Evolutionary conservation across 2,329 filamentous ascomycete genomes (phyloP).

Genomic region (Colletotrichum nymphaeae): DNA sequence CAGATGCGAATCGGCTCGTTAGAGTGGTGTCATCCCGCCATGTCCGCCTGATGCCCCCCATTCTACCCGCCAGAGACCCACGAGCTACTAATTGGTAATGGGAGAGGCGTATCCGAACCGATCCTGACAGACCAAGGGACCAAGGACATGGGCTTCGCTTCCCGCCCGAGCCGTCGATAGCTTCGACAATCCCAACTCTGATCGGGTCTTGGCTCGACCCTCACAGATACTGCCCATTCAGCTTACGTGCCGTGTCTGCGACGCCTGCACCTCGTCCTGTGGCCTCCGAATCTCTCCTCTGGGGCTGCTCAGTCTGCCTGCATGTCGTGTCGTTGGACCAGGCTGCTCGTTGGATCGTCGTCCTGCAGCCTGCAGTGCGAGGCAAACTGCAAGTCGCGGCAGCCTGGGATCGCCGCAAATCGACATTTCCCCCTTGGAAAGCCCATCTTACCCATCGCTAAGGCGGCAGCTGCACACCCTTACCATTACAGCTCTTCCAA

Average conservation of each 20-base stretch:
- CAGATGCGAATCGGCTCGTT: neutral
- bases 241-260: neutral
- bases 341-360: neutral
- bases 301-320: neutral
- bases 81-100: neutral
- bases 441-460: neutral
- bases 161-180: conserved; percentile 1
- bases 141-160: conserved; percentile 1
- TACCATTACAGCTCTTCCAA: neutral
- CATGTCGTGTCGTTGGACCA: neutral
- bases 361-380: conserved; percentile 2
- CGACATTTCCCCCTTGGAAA: neutral
- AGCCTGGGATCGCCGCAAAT: neutral
- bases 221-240: neutral
- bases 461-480: neutral
- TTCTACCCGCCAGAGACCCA: neutral
- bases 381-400: neutral
- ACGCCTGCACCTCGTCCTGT: neutral
- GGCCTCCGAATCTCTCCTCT: neutral
- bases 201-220: neutral
- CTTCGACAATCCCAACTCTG: neutral
- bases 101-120: neutral
- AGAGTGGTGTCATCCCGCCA: conserved; percentile 5
- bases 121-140: neutral
- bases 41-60: neutral